Base-by-base conservation (phyloP, 2,329 filamentous ascomycete genomes). In the Emergomyces africanus region DNA sequence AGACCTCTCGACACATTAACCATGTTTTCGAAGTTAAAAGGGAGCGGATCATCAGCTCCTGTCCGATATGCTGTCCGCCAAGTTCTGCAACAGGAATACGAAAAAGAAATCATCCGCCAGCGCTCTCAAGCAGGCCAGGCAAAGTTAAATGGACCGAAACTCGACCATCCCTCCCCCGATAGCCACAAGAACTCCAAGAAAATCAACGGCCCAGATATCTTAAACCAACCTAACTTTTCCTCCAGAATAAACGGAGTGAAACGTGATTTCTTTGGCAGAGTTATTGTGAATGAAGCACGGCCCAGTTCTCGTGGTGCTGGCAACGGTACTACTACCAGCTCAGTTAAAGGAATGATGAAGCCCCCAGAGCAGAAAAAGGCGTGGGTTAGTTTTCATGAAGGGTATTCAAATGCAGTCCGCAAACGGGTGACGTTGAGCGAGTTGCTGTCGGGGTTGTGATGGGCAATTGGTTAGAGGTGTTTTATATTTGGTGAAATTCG, bases 51-150 rank as follows among this genome's bases (percentile, higher is more conserved):
- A 1, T 81, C 83, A 10, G 84, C 83, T 0, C 90, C 89, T 0
- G 89, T 89, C 0, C 83, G 94, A n/a, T 99, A 90, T 68, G 92
- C 92, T 1, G 87, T 99, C 5, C 85, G 94, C 25, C 92, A 96
- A 71, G 91, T 96, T 9, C 80, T 99, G 0, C 90, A 96, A 68
- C 89, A 94, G 70, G 92, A 97, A 71, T 88, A 92, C 66, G 83
- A 83, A 61, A 89, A 87, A 68, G 86, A 89, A 54, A 81, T 86
- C 14, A 76, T 81, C 35, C 77, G 84, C 39, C 84, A 86, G 15
- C 86, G 88, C 55, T 83, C 83, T 61, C 80, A 83, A 3, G 80
- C 84, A 0, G 78, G 88, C 1, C 83, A 88, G 66, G 83, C 84
- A 9, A 80, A 86, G 84, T 70, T 75, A 73, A 28, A n/a, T 23